A percentile compares a stretch with the other conserved stretches of the same genome.
phyloP scores from a whole-genome alignment of 2,329 filamentous ascomycete species.

The Xylariales sp. region DNA sequence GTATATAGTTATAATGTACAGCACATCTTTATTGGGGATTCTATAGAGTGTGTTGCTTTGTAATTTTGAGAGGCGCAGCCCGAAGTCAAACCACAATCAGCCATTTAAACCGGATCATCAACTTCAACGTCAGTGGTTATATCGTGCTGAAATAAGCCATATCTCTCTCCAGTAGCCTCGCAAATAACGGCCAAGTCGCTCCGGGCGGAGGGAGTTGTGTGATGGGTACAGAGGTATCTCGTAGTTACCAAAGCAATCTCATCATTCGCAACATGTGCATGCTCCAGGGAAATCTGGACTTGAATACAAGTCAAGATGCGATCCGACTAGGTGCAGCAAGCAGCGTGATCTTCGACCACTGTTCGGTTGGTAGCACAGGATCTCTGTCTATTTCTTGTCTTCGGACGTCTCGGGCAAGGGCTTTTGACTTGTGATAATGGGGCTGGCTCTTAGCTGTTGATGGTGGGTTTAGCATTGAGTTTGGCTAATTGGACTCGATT shows the following conservation, averaged over 20 bases:
- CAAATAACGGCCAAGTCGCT: conserved; percentile 43
- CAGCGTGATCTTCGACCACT: conserved; percentile 42
- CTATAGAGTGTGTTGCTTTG: too few species aligned
- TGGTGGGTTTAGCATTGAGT: conserved; percentile 24
- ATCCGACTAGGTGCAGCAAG: conserved; percentile 36
- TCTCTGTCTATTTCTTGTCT: not conserved
- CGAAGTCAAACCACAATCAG: too few species aligned
- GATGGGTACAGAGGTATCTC: conserved; percentile 24
- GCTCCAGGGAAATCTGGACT: conserved; percentile 34
- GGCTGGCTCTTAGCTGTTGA: not conserved
- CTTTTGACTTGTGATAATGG: too few species aligned
- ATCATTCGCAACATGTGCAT: conserved; percentile 40
- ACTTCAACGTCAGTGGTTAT: conserved; percentile 39
- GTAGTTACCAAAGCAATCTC: conserved; percentile 16
- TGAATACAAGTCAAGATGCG: conserved; percentile 36
- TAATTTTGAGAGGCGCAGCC: too few species aligned
- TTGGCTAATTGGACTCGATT: conserved; percentile 38
- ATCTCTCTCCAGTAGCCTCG: conserved; percentile 35
- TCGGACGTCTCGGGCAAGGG: too few species aligned
- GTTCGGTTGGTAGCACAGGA: conserved; percentile 20
- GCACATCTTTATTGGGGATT: too few species aligned
- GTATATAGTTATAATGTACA: too few species aligned
- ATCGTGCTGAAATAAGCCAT: conserved; percentile 38
- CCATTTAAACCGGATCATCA: conserved; percentile 35
- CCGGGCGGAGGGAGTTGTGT: conserved; percentile 28